Evolutionary conservation across 208 protist genomes (phyloP), one percentile per base, ranked within the genome.

Genomic region (Leishmania mexicana): DNA sequence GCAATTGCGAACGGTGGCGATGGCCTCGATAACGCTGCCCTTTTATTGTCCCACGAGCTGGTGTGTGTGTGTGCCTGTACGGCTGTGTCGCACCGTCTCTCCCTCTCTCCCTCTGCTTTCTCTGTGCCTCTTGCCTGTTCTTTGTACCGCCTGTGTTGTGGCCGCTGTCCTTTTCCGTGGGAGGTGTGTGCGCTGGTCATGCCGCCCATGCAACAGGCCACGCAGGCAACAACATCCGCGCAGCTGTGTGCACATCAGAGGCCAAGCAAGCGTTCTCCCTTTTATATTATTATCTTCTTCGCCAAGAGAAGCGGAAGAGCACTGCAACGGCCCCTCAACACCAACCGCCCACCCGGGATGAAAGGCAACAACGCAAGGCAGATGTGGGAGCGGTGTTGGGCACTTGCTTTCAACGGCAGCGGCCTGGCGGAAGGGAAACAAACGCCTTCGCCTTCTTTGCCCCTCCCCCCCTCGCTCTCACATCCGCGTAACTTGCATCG

Each of bases 91-190:
- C 49, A 53, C 6, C 51, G 19, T 60, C 75, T 62, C 42, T 54
- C 45, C 31, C 31, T 17, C 67, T 54, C 65, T 21, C 71, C 67
- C 15, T 45, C 24, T 53, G 68, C 31, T 65, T 62, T 84, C 28
- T 68, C 79, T 60, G 38, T 73, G 40, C 67, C 40, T 78, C n/a
- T 57, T 77, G 31, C 13, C 49, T 73, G 8, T 31, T 31, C 24
- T 35, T 0, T 65, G 8, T 7, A 24, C 60, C 60, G 19, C 24
- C 60, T 65, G 8, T 65, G 13, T 53, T 11, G 49, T 53, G 49
- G 0, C 15, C 49, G 49, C 54, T 28, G 19, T 35, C 13, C 4
- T 28, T 40, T 67, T 4, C 31, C 24, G 5, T 38, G 21, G 38
- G 60, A 67, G 28, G 60, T 38, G 10, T 67, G n/a, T 67, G 31